Conservation (phyloP, 768 basidiomycete genomes). For the Fibroporia radiculosa region DNA sequence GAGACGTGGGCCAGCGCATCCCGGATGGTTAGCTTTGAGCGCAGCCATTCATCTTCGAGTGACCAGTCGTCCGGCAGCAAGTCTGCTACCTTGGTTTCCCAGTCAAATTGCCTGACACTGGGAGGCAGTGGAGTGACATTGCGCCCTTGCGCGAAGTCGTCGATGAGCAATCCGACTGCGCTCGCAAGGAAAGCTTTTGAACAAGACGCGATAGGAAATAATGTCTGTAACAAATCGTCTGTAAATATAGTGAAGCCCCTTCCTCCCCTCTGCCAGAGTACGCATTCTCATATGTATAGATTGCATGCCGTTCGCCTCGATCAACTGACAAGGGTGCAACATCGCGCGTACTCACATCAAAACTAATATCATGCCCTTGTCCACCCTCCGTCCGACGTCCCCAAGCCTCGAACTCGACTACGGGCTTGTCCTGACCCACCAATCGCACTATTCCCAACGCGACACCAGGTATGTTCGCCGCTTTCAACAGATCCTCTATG, state of each 20-base stretch:
- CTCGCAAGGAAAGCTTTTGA: constrained; percentile 25
- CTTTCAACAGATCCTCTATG: constrained; percentile 6
- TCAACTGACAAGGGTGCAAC: not conserved
- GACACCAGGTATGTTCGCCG: constrained; percentile 8
- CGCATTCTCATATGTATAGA: too few relatives aligned
- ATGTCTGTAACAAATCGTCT: constrained; percentile 16
- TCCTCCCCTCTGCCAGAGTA: not conserved
- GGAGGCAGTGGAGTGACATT: constrained; percentile 19
- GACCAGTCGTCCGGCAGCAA: constrained; percentile 30
- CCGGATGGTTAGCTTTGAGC: constrained; percentile 24
- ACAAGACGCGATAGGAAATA: constrained; percentile 23
- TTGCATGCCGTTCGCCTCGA: too few relatives aligned
- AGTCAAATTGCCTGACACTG: constrained; percentile 16
- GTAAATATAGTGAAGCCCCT: not conserved
- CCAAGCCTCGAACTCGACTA: constrained; percentile 7
- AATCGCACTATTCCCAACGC: constrained; percentile 11
- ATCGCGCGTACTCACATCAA: constrained; percentile 11
- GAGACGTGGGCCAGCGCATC: constrained; percentile 35
- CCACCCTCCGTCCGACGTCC: constrained; percentile 10
- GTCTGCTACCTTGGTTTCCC: constrained; percentile 26
- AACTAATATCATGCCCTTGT: constrained; percentile 6
- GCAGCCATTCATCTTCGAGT: constrained; percentile 29
- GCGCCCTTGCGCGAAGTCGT: constrained; percentile 24
- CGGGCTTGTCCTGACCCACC: constrained; percentile 1
- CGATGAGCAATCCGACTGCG: constrained; percentile 24